phyloP scores from a whole-genome alignment of 2,329 filamentous ascomycete species.

The Akanthomyces uredinophilus region DNA sequence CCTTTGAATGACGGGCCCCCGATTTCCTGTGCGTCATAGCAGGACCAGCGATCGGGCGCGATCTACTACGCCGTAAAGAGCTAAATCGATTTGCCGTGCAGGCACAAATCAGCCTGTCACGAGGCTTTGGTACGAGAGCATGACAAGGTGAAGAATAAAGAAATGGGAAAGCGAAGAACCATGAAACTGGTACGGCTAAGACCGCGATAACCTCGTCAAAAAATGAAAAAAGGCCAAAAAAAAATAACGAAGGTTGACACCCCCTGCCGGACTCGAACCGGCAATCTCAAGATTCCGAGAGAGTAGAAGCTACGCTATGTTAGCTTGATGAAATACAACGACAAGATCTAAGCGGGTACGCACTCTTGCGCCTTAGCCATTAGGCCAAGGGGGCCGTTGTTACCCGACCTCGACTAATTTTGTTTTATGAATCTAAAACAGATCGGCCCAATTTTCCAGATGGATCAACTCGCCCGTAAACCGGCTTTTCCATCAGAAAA shows the following conservation, averaged over 20 bases:
- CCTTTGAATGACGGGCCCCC: not conserved
- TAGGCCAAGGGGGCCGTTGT: conserved; percentile 15
- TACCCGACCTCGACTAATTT: not conserved
- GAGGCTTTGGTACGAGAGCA: not conserved
- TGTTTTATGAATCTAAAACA: not conserved
- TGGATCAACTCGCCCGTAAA: not conserved
- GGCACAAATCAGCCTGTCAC: not conserved
- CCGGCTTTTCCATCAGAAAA: not conserved
- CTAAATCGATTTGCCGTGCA: not conserved
- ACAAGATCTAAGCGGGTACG: conserved; percentile 14
- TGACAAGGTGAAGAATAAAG: not conserved
- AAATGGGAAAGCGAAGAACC: not conserved
- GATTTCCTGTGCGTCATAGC: conserved; percentile 14
- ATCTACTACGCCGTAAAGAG: not conserved
- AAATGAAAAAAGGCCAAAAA: not conserved
- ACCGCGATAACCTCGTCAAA: no score
- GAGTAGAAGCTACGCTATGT: conserved; percentile 5
- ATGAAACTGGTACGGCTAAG: not conserved
- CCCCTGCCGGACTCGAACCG: conserved; percentile 16
- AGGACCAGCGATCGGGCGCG: conserved; percentile 7
- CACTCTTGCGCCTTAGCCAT: conserved; percentile 16
- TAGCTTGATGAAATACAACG: conserved; percentile 8
- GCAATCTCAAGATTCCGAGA: conserved; percentile 15
- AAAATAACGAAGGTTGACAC: conserved; percentile 4
- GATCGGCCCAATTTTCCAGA: not conserved